Evolutionary conservation across 2,329 filamentous ascomycete species (phyloP).

Genomic region (Pseudogymnoascus sp.): DNA sequence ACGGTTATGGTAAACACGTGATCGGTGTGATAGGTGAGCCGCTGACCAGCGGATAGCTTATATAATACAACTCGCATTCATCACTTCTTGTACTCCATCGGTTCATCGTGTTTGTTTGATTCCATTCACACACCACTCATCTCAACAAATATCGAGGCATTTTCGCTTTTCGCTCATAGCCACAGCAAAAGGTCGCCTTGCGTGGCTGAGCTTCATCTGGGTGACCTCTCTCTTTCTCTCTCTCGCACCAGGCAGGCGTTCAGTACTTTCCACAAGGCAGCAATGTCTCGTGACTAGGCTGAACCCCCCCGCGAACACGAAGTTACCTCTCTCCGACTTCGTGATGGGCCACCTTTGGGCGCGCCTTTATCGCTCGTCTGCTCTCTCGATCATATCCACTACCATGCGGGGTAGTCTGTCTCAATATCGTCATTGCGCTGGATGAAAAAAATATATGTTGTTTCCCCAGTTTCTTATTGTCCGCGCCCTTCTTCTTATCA

Average conservation of each 20-base stretch:
- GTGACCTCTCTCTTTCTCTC: background rate
- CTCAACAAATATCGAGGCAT: slow-evolving; percentile 1
- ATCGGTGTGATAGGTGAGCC: background rate
- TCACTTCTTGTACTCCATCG: background rate
- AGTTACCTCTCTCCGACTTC: background rate
- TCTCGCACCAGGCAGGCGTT: background rate
- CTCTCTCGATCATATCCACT: background rate
- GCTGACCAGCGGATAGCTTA: background rate
- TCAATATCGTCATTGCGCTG: background rate
- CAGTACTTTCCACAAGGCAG: background rate
- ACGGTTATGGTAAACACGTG: background rate
- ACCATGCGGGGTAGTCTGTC: background rate
- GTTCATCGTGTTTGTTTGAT: background rate
- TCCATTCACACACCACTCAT: slow-evolving; percentile 2
- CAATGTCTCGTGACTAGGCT: slow-evolving; percentile 7
- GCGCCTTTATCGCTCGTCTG: background rate
- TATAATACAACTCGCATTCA: background rate
- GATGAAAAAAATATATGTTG: background rate
- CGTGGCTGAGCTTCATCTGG: background rate
- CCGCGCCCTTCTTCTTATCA: slow-evolving; percentile 5
- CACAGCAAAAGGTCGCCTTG: background rate
- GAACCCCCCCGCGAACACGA: background rate
- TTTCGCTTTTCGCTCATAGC: slow-evolving; percentile 2
- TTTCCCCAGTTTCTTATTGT: background rate
- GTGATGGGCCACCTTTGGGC: background rate